Evolutionary conservation across 2,329 filamentous ascomycete species (phyloP), one percentile per base, ranked within the genome.

Genomic region (Phialophora macrospora): DNA sequence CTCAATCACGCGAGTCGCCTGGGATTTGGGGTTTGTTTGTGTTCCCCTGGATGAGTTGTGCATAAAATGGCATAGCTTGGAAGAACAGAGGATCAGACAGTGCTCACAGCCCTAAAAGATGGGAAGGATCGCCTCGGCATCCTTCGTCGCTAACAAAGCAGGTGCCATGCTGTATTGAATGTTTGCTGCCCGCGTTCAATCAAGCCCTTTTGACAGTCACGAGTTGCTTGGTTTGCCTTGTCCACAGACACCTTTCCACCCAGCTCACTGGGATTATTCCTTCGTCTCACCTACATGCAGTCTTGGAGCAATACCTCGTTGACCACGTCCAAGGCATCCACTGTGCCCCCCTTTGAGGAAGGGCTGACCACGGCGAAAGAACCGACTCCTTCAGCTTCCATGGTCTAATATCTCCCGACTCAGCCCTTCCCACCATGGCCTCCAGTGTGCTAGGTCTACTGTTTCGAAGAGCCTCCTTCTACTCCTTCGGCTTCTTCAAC

Each of bases 401-500:
- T 60, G 59, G 62, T 48, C 60, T 58, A 30, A 59, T 34, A 11
- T 44, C 26, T 14, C 30, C 38, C 28, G 12, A 34, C 48, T 44
- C 14, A 28, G 3, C 32, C 24, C 41, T 51, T 22, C 17, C 48
- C 48, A 48, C 22, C 38, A 69, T 69, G 67, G 67, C 64, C 55
- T 62, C 63, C 11, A 63, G n/a, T 49, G 22, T 60, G n/a, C 17
- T 67, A 8, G n/a, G 32, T 26, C 60, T 49, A 41, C n/a, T 67
- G 38, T 30, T 65, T 9, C 28, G 46, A 34, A 44, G 55, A 24
- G 38, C 62, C 24, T 59, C 60, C 30, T 71, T 70, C 60, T 72
- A 71, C 51, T 28, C 59, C 14, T 71, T 70, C 72, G 80, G 78
- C 4, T 26, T 80, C 5, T 75, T 78, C 56, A 77, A 73, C 11